Conservation (phyloP, 2,329 filamentous ascomycete species). For the Thermoascus crustaceus region DNA sequence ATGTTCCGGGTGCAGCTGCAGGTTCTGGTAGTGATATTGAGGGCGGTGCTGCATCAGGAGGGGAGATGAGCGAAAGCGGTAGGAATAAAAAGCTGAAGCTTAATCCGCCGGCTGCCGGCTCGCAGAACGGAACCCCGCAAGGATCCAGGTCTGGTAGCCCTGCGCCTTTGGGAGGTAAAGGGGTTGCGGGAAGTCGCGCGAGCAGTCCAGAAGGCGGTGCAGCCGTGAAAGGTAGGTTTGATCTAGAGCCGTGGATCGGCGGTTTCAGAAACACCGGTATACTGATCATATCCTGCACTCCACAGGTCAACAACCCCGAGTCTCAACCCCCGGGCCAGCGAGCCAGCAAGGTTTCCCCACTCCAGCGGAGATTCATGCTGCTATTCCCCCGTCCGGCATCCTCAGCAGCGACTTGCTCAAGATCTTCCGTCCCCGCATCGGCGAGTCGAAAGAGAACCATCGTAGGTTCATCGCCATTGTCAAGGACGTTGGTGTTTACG, state of each 20-base stretch:
- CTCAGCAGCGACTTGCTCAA: conserved; percentile 36
- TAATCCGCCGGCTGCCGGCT: conserved; percentile 32
- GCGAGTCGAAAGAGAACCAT: conserved; percentile 35
- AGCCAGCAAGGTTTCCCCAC: conserved; percentile 33
- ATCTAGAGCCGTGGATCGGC: background rate
- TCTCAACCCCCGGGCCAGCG: conserved; percentile 23
- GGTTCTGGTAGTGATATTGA: conserved; percentile 51
- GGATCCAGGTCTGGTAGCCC: conserved; percentile 44
- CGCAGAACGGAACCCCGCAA: conserved; percentile 36
- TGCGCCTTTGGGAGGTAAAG: conserved; percentile 21
- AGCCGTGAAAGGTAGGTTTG: conserved; percentile 19
- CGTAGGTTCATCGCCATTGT: conserved; percentile 37
- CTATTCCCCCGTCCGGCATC: conserved; percentile 40
- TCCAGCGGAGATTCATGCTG: conserved; percentile 38
- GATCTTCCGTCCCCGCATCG: conserved; percentile 36
- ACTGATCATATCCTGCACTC: background rate
- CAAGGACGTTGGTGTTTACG: conserved; percentile 36
- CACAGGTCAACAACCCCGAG: conserved; percentile 18
- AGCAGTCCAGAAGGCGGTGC: conserved; percentile 29
- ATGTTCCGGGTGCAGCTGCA: conserved; percentile 19
- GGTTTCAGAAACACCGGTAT: background rate
- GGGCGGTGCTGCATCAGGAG: conserved; percentile 41
- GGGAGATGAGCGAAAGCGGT: conserved; percentile 38
- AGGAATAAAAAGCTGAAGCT: conserved; percentile 43
- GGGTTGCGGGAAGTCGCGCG: conserved; percentile 28